Conservation (phyloP, 495 filamentous ascomycete species). For the Aspergillus saccharolyticus region DNA sequence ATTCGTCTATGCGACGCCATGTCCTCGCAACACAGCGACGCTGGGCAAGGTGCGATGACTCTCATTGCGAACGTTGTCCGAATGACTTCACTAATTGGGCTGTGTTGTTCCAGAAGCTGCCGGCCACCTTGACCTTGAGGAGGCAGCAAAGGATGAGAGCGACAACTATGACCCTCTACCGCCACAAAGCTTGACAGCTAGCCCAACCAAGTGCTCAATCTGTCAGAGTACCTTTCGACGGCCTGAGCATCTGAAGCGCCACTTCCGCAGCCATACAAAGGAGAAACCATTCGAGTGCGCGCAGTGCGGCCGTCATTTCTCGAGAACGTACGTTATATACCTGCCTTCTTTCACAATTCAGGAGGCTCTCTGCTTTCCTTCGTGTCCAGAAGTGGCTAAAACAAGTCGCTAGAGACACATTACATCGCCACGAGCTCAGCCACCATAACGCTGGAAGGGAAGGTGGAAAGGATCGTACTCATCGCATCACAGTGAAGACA, state of each 20-base stretch:
- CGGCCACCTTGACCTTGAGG: conserved; percentile 17
- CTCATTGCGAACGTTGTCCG: background rate
- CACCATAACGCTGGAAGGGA: conserved; percentile 40
- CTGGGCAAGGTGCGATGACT: conserved; percentile 20
- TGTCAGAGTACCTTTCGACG: conserved; percentile 58
- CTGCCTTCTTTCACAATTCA: background rate
- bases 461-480: conserved; percentile 36
- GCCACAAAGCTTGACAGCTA: conserved; percentile 13
- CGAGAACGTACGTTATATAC: conserved; percentile 41
- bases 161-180: conserved; percentile 21
- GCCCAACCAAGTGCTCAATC: conserved; percentile 41
- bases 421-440: conserved; percentile 52
- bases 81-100: background rate
- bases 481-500: conserved; percentile 42
- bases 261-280: conserved; percentile 65
- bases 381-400: background rate
- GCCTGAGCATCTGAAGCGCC: conserved; percentile 67
- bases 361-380: background rate
- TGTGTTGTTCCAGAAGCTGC: conserved; percentile 8
- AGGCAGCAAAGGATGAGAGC: conserved; percentile 9
- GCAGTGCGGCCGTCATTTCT: conserved; percentile 64
- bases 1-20: conserved; percentile 27
- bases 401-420: conserved; percentile 40
- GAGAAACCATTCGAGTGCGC: conserved; percentile 65
- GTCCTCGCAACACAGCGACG: conserved; percentile 30